These are phyloP conservation scores for Spinellus fusiger DNA, from an alignment of 192 early-diverging fungal genomes.

Conservation along the genomic window DNA sequence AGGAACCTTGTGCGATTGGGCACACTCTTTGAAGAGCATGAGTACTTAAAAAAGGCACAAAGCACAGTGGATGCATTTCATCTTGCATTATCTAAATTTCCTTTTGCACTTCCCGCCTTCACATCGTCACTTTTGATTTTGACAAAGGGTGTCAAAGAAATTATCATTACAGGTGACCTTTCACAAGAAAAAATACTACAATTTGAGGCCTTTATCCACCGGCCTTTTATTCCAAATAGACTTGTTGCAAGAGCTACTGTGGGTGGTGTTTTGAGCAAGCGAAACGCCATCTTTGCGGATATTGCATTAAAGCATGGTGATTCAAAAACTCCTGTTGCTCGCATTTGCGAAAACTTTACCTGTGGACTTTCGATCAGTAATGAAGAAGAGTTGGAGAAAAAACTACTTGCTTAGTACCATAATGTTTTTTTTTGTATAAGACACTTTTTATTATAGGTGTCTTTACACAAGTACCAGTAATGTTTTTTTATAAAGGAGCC, in stretches of 20 bases:
- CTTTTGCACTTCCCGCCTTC: slow-evolving; percentile 41
- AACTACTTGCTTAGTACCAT: neutral
- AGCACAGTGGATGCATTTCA: slow-evolving; percentile 26
- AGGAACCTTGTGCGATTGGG: slow-evolving; percentile 47
- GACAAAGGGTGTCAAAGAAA: slow-evolving; percentile 38
- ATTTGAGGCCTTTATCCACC: slow-evolving; percentile 17
- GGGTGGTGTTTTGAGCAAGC: slow-evolving; percentile 11
- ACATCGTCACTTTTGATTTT: slow-evolving; percentile 28
- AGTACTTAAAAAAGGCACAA: slow-evolving; percentile 28
- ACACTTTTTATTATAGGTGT: neutral
- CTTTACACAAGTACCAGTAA: neutral
- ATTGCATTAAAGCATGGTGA: slow-evolving; percentile 7
- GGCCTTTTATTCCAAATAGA: slow-evolving; percentile 37
- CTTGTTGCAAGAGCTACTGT: slow-evolving; percentile 17
- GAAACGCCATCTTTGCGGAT: slow-evolving; percentile 21
- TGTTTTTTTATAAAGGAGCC: no score
- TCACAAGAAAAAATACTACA: neutral
- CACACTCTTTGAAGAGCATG: slow-evolving; percentile 25
- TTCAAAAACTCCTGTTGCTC: slow-evolving; percentile 15
- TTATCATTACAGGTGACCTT: slow-evolving; percentile 7
- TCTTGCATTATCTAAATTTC: slow-evolving; percentile 20
- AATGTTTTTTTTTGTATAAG: neutral
- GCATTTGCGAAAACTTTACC: slow-evolving; percentile 49
- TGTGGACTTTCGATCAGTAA: slow-evolving; percentile 46
- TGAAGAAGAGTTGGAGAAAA: slow-evolving; percentile 26